A percentile compares a stretch with the other conserved stretches of the same genome.
Evolutionary conservation across 805 yeast genomes (phyloP).

Genomic region (Metschnikowia bowlesiae): DNA sequence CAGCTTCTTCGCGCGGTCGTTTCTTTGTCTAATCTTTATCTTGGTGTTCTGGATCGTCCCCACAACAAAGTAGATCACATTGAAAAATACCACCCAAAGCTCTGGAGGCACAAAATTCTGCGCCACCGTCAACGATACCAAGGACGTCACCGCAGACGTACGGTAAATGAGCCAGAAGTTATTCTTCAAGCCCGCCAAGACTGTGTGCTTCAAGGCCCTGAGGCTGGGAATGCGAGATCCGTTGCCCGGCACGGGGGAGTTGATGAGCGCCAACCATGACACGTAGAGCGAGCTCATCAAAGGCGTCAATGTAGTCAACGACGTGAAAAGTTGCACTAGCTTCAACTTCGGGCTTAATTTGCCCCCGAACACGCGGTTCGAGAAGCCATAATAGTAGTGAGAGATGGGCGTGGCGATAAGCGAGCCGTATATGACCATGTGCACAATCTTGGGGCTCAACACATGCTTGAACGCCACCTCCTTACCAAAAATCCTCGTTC

Average conservation of each 20-base stretch:
- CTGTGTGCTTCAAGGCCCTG: constrained; percentile 16
- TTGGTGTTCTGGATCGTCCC: constrained; percentile 61
- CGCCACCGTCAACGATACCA: constrained; percentile 48
- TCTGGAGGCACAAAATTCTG: constrained; percentile 55
- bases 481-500: constrained; percentile 11
- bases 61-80: constrained; percentile 51
- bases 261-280: constrained; percentile 50
- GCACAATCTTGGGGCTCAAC: constrained; percentile 42
- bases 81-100: constrained; percentile 62
- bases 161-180: constrained; percentile 46
- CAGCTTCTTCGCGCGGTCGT: constrained; percentile 8
- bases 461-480: constrained; percentile 33
- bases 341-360: constrained; percentile 39
- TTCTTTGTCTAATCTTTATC: constrained; percentile 35
- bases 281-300: constrained; percentile 45
- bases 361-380: constrained; percentile 40
- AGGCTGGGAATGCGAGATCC: constrained; percentile 16
- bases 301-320: constrained; percentile 56
- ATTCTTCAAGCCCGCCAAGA: constrained; percentile 32
- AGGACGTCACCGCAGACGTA: constrained; percentile 52
- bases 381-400: constrained; percentile 47
- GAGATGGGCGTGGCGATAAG: constrained; percentile 53
- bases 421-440: constrained; percentile 55
- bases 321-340: constrained; percentile 46
- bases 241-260: constrained; percentile 24